phyloP scores from a whole-genome alignment of 495 filamentous ascomycete species.

The Filosporella fistucella region DNA sequence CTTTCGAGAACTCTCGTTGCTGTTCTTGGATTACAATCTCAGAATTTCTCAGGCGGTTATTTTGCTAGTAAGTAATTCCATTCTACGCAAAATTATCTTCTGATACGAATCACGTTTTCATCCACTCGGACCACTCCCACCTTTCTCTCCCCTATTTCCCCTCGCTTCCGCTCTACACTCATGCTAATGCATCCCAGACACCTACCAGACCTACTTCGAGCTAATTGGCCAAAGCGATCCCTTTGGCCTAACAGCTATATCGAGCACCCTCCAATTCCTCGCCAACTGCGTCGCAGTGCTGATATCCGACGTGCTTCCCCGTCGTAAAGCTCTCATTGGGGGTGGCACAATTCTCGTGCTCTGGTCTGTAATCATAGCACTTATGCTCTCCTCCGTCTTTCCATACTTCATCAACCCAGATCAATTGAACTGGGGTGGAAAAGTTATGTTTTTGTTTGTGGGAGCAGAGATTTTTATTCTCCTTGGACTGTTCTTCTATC shows the following conservation, averaged over 20 bases:
- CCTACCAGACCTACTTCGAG: neutral
- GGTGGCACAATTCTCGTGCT: too few relatives aligned
- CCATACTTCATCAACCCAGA: too few relatives aligned
- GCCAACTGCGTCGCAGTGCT: neutral
- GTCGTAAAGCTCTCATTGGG: neutral
- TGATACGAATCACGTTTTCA: neutral
- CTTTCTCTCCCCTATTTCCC: too few relatives aligned
- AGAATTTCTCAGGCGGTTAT: neutral
- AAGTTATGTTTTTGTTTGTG: too few relatives aligned
- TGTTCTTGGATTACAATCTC: neutral
- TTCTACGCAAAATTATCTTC: neutral
- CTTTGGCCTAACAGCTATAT: neutral
- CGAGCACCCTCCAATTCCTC: neutral
- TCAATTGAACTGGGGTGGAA: too few relatives aligned
- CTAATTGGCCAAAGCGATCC: neutral
- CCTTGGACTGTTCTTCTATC: too few relatives aligned
- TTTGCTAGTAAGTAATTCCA: neutral
- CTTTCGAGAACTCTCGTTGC: neutral
- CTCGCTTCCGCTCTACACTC: too few relatives aligned
- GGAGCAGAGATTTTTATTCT: too few relatives aligned
- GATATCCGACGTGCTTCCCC: constrained; percentile 14
- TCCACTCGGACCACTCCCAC: too few relatives aligned
- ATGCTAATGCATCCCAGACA: too few relatives aligned
- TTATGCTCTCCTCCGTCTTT: too few relatives aligned
- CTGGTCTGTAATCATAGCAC: too few relatives aligned